Conservation (phyloP, 2,329 filamentous ascomycete species). For the Colletotrichum tabaci region DNA sequence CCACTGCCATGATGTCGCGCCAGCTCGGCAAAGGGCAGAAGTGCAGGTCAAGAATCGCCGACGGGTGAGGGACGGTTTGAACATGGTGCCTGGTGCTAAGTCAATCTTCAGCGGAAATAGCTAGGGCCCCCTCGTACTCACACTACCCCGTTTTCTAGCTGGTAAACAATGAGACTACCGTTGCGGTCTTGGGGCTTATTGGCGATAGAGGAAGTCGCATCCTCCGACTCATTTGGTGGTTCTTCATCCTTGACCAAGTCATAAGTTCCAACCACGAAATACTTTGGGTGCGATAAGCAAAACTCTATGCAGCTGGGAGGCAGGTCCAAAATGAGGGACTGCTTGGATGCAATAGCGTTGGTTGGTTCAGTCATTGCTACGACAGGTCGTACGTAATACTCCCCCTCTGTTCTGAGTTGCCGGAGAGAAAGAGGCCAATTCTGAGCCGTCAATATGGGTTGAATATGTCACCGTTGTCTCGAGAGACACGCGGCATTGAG, state of each 20-base stretch:
- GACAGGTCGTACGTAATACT: no score
- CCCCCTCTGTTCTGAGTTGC: neutral
- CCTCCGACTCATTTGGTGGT: neutral
- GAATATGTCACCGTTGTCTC: neutral
- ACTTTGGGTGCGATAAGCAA: slow-evolving; percentile 71
- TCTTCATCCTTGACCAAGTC: slow-evolving; percentile 71
- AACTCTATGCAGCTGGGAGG: slow-evolving; percentile 87
- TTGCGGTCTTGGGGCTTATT: slow-evolving; percentile 74
- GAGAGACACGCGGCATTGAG: neutral
- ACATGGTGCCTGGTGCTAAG: slow-evolving; percentile 62
- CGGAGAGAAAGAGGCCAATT: neutral
- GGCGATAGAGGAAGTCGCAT: slow-evolving; percentile 19
- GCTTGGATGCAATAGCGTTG: slow-evolving; percentile 57
- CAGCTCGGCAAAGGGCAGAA: slow-evolving; percentile 72
- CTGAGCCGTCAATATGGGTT: neutral
- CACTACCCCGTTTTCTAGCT: slow-evolving; percentile 67
- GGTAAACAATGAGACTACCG: slow-evolving; percentile 81
- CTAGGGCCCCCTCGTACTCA: slow-evolving; percentile 58
- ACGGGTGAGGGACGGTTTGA: slow-evolving; percentile 74
- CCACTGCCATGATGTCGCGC: slow-evolving; percentile 76
- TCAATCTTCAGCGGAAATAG: neutral
- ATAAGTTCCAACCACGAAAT: slow-evolving; percentile 89
- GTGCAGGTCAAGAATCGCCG: slow-evolving; percentile 87
- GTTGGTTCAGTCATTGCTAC: slow-evolving; percentile 16
- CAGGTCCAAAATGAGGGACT: slow-evolving; percentile 71